Evolutionary conservation across 1,284 basidiomycete genomes (phyloP), one percentile per base, ranked within the genome.

Genomic region (Meira nashicola): DNA sequence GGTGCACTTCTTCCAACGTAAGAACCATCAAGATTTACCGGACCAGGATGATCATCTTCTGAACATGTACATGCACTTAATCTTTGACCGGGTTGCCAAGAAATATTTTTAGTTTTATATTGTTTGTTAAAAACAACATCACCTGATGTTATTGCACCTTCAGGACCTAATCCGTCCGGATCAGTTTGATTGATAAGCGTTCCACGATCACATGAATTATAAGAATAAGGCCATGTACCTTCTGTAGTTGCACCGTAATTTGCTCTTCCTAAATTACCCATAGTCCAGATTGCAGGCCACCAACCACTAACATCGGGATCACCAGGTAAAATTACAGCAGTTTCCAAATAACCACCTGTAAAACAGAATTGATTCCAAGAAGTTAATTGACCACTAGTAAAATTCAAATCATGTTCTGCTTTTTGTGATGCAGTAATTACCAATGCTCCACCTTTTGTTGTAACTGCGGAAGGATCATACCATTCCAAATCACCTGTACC

Each of bases 201-300:
- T 6, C 77, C 77, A 23, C 72, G 69, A 59, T 78, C 76, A 54
- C 76, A 78, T n/a, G 59, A 19, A 41, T 75, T 68, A 77, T 90
- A 77, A 11, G 68, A 71, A 56, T 73, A 78, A 1, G 76, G 76
- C 76, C 76, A 78, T 51, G 70, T 62, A 1, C 76, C 74, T 19
- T 78, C 69, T 2, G 87, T 87, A 0, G 88, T 87, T 0, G 87
- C 89, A 19, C 86, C 83, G 76, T 90, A 87, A 2, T 90, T 91
- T 0, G 90, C 86, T 55, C 91, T 81, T 0, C 87, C 91, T 2
- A 95, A 83, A 40, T 76, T 76, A 55, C 75, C 75, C 72, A 76
- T 69, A 8, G 69, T 70, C 71, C 73, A 77, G 4, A 37, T 11
- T 17, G 55, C 55, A 9, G 75, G 75, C 75, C 71, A 76, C 1